A percentile compares a stretch with the other conserved stretches of the same genome.
Evolutionary conservation across 176 grass and related monocot genomes (phyloP).

Genomic region (Poa pratensis): DNA sequence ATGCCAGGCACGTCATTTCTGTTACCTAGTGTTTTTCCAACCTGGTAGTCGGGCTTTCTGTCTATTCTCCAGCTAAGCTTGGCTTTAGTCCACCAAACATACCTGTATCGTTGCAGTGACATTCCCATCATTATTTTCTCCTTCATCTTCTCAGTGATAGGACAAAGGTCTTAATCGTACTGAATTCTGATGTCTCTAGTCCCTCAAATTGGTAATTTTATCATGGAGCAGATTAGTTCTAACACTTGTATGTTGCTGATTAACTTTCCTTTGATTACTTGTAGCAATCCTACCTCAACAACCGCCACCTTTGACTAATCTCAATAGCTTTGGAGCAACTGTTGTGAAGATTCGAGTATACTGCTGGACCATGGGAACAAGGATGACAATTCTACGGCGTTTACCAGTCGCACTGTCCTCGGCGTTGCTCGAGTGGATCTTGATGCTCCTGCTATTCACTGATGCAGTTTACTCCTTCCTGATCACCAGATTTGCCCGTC

Average conservation of each 20-base stretch:
- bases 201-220: background rate
- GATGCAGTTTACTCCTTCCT: slow-evolving; percentile 69
- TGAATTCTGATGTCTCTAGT: background rate
- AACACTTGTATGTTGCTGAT: background rate
- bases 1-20: slow-evolving; percentile 20
- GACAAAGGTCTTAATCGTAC: background rate
- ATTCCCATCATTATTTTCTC: slow-evolving; percentile 1
- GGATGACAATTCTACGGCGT: too few relatives aligned
- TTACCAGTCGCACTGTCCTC: slow-evolving; percentile 54
- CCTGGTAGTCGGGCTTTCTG: slow-evolving; percentile 31
- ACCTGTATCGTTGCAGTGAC: background rate
- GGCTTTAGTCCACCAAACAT: slow-evolving; percentile 33
- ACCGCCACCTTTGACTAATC: slow-evolving; percentile 29
- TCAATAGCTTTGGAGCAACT: slow-evolving; percentile 14
- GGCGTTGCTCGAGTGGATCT: slow-evolving; percentile 74
- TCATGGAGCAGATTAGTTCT: background rate
- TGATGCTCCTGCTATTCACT: slow-evolving; percentile 82
- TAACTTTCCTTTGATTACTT: slow-evolving; percentile 34
- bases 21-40: slow-evolving; percentile 40
- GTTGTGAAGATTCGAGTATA: background rate
- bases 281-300: slow-evolving; percentile 6
- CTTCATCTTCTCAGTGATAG: background rate
- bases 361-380: slow-evolving; percentile 43
- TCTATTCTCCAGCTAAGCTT: slow-evolving; percentile 34
- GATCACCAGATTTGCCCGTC: slow-evolving; percentile 69